phyloP scores from a whole-genome alignment of 2,329 filamentous ascomycete genomes.

The Bipolaris gigantea region DNA sequence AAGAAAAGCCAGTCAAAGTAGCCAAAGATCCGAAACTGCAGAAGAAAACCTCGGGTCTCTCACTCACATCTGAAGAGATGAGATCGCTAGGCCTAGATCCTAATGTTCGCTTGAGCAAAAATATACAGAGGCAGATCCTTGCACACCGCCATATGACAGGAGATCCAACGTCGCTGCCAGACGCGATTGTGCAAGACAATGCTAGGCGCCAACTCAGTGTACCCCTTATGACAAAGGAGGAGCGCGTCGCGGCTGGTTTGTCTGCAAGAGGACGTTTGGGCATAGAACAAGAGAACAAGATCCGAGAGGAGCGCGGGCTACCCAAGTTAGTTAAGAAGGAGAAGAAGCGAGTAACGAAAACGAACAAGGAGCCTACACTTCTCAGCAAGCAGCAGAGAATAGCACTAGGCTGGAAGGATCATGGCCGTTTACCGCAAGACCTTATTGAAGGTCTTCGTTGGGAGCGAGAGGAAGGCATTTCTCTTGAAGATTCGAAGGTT shows the following conservation, averaged over 20 bases:
- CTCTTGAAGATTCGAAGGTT: constrained; percentile 24
- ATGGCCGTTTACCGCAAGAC: constrained; percentile 29
- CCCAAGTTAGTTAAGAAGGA: constrained; percentile 14
- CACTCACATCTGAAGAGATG: constrained; percentile 31
- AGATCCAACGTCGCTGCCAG: constrained; percentile 26
- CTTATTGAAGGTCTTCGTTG: constrained; percentile 30
- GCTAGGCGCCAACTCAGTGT: constrained; percentile 6
- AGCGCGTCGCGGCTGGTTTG: constrained; percentile 31
- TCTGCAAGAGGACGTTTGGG: constrained; percentile 30
- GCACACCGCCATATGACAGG: constrained; percentile 30
- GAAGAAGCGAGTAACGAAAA: constrained; percentile 21
- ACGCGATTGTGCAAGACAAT: constrained; percentile 16
- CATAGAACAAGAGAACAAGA: constrained; percentile 26
- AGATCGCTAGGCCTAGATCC: constrained; percentile 27
- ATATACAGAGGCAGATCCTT: constrained; percentile 31
- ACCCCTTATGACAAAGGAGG: constrained; percentile 33
- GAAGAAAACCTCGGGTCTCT: constrained; percentile 7
- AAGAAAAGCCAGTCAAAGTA: constrained; percentile 4
- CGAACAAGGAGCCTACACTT: constrained; percentile 21
- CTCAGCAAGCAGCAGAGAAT: constrained; percentile 32
- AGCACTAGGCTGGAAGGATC: constrained; percentile 26
- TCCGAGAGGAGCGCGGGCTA: constrained; percentile 29
- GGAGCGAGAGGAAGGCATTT: constrained; percentile 23
- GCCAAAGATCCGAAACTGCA: not conserved
- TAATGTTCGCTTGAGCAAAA: constrained; percentile 29